Percentiles rank a stretch among this genome's conserved stretches.
Conservation (phyloP, 164 flowering plant species). For the Sedum album region DNA sequence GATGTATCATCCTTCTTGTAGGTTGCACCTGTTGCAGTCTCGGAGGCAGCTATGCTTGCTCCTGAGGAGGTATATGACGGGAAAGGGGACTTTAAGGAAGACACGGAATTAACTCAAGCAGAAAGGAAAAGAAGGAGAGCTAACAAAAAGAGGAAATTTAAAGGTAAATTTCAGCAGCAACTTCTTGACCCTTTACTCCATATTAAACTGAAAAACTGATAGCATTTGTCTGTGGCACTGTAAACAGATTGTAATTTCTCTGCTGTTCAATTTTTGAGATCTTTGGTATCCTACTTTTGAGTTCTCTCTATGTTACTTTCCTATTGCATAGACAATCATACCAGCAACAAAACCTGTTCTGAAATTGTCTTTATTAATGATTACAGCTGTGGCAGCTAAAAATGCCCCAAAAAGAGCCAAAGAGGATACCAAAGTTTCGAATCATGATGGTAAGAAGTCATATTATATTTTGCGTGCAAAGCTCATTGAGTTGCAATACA, state of each 20-base stretch:
- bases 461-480: not conserved
- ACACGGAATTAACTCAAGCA: constrained; percentile 70
- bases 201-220: no score
- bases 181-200: no score
- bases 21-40: constrained; percentile 88
- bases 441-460: not conserved
- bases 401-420: not conserved
- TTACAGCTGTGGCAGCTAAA: not conserved
- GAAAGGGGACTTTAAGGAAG: constrained; percentile 87
- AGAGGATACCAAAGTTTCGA: not conserved
- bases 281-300: no score
- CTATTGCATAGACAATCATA: not conserved
- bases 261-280: no score
- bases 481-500: not conserved
- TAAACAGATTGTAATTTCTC: no score
- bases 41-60: constrained; percentile 98
- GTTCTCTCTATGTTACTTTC: not conserved
- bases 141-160: constrained; percentile 73
- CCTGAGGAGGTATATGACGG: constrained; percentile 96
- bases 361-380: not conserved
- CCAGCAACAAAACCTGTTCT: not conserved
- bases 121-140: constrained; percentile 91
- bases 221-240: no score
- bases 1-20: constrained; percentile 18
- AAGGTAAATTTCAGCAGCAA: constrained; percentile 35